Evolutionary conservation across 306 rosid species (phyloP).

Genomic region (Calophaca sinica): DNA sequence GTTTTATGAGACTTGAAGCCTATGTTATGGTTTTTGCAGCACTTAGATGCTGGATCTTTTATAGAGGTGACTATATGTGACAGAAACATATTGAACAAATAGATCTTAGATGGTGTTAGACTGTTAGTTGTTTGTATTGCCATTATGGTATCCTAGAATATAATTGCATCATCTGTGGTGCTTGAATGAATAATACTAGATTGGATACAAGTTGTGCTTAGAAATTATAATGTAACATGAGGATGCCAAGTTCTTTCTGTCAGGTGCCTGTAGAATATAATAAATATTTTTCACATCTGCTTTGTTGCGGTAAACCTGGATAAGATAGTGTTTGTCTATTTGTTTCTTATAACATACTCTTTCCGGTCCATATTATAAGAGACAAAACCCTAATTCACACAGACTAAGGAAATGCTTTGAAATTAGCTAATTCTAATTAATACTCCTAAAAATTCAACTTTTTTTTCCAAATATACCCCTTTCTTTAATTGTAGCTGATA

Average conservation of each 20-base stretch:
- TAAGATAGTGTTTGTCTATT: not conserved
- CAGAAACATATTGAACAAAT: constrained; percentile 13
- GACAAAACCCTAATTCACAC: too few species aligned
- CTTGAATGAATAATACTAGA: constrained; percentile 12
- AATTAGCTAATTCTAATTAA: too few species aligned
- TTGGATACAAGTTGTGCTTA: constrained; percentile 15
- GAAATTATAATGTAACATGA: constrained; percentile 7
- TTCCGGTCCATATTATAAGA: too few species aligned
- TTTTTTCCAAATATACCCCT: too few species aligned
- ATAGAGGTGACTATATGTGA: constrained; percentile 4
- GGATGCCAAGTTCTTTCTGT: constrained; percentile 23
- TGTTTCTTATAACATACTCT: not conserved
- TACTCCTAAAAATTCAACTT: too few species aligned
- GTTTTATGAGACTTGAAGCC: not conserved
- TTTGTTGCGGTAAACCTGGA: constrained; percentile 12
- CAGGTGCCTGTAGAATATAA: constrained; percentile 1
- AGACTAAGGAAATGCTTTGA: too few species aligned
- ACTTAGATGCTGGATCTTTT: constrained; percentile 1
- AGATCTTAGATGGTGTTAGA: constrained; percentile 34
- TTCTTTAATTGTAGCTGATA: too few species aligned
- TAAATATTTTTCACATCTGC: constrained; percentile 27
- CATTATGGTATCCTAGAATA: constrained; percentile 14
- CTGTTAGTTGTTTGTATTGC: constrained; percentile 19
- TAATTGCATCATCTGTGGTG: not conserved
- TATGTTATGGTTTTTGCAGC: not conserved